A percentile compares a stretch with the other conserved stretches of the same genome.
Evolutionary conservation across 805 yeast genomes (phyloP).

Genomic region (Babjeviella inositovora): DNA sequence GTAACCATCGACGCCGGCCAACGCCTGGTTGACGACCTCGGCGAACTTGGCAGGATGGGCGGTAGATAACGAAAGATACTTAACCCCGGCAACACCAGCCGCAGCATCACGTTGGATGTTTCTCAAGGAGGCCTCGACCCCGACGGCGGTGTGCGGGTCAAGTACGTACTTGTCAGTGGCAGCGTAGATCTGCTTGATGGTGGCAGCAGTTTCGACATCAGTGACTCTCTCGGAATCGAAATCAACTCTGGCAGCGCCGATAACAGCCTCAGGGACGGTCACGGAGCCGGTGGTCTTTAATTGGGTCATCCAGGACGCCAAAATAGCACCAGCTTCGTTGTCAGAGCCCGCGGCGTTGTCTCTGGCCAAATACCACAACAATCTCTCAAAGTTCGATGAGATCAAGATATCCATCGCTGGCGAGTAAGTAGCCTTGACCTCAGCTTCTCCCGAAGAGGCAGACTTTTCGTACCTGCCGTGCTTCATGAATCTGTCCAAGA

Average conservation of each 20-base stretch:
- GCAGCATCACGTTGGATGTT: conserved; percentile 32
- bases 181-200: conserved; percentile 59
- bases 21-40: conserved; percentile 82
- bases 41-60: conserved; percentile 99
- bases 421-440: conserved; percentile 77
- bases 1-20: conserved; percentile 50
- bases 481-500: conserved; percentile 81
- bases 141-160: conserved; percentile 97
- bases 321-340: conserved; percentile 54
- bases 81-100: conserved; percentile 16
- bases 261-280: conserved; percentile 45
- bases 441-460: conserved; percentile 21
- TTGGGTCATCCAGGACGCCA: conserved; percentile 64
- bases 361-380: conserved; percentile 85
- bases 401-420: conserved; percentile 99
- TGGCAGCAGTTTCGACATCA: conserved; percentile 60
- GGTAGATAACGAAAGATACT: conserved; percentile 72
- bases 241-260: conserved; percentile 47
- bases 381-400: conserved; percentile 91
- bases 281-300: conserved; percentile 69
- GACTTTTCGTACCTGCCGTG: conserved; percentile 74
- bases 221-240: conserved; percentile 72
- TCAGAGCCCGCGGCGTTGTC: conserved; percentile 40
- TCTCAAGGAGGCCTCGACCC: conserved; percentile 64
- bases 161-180: conserved; percentile 56